Evolutionary conservation across 1,284 basidiomycete species (phyloP).

Genomic region (Cutaneotrichosporon cyanovorans): DNA sequence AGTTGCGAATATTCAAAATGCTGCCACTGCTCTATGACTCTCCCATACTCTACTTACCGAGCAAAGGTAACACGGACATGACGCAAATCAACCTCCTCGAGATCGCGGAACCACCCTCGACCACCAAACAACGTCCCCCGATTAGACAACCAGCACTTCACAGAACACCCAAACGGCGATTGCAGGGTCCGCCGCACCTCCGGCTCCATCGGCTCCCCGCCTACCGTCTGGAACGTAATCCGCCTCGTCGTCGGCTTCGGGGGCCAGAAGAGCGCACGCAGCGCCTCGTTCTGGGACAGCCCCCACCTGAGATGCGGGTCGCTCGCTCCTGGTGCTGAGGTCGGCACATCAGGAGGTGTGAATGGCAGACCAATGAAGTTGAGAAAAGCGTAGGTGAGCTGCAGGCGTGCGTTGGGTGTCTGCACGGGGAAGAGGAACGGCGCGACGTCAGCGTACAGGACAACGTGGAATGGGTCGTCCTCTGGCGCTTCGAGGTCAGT

Average conservation of each 20-base stretch:
- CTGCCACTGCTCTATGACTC: too few species aligned
- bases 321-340: constrained; percentile 35
- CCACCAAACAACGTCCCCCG: constrained; percentile 21
- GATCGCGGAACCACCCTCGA: constrained; percentile 39
- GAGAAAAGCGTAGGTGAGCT: constrained; percentile 68
- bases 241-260: constrained; percentile 1
- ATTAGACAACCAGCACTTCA: constrained; percentile 31
- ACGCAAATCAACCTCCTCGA: constrained; percentile 28
- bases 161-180: constrained; percentile 27
- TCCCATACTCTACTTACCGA: constrained; percentile 29
- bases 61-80: constrained; percentile 31
- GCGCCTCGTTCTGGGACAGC: constrained; percentile 12
- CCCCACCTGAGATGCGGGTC: constrained; percentile 44
- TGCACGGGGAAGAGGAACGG: constrained; percentile 59
- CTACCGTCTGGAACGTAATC: constrained; percentile 37
- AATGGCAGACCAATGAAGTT: constrained; percentile 63
- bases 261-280: constrained; percentile 36
- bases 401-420: constrained; percentile 52
- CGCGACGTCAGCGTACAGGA: constrained; percentile 73
- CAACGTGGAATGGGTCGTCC: constrained; percentile 62
- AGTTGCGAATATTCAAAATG: too few species aligned
- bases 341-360: constrained; percentile 43
- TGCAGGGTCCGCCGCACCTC: constrained; percentile 20
- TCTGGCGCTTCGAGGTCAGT: constrained; percentile 51
- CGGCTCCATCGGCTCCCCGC: constrained; percentile 45